Base-by-base conservation (phyloP, 73 alveolate genomes). In the Breviolum minutum region DNA sequence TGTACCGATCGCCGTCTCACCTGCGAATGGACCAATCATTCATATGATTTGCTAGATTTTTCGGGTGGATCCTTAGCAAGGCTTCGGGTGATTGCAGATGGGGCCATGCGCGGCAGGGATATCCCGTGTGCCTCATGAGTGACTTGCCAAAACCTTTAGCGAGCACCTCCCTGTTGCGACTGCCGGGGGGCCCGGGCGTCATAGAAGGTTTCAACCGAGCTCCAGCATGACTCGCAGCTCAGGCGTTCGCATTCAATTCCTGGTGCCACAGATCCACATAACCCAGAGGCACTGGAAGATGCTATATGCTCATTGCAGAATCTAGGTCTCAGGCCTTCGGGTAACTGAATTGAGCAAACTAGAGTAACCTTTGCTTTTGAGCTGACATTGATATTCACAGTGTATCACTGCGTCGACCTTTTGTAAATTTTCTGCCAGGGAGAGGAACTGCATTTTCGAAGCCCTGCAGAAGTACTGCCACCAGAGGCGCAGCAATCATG, bases 101-200 rank as follows among this genome's bases (percentile, higher is more conserved):
- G 54, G 54, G 54, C 54, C 29, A 8, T 16, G 32, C 76, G 71
- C 13, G 24, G 29, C 95, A 88, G 98, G 98, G 91, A 68, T 92
- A 92, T 62, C 98, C 98, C 5, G 98, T 92, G 24, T 92, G 98
- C 98, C 90, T 92, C 82, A 92, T 92, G 82, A 92, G 98, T 80
- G 98, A 92, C 48, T 48, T 92, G 81, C 98, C 98, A 10, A 73
- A 92, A 84, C 30, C 98, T 16, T 24, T 92, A 48, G 98, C 98
- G 10, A 92, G 98, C 69, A 92, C 98, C 4, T 80, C 98, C 20
- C 66, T 92, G 60, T 64, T 92, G 91, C 32, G 98, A 54, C 81
- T 92, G 91, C 66, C 11, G n/a, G 8, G 82, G 82, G 14, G 8
- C 82, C 54, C 13, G 63, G 54, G 5, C 54, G 54, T 40, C 54